Base-by-base conservation (phyloP, 164 flowering plant genomes). In the Warburgia ugandensis region DNA sequence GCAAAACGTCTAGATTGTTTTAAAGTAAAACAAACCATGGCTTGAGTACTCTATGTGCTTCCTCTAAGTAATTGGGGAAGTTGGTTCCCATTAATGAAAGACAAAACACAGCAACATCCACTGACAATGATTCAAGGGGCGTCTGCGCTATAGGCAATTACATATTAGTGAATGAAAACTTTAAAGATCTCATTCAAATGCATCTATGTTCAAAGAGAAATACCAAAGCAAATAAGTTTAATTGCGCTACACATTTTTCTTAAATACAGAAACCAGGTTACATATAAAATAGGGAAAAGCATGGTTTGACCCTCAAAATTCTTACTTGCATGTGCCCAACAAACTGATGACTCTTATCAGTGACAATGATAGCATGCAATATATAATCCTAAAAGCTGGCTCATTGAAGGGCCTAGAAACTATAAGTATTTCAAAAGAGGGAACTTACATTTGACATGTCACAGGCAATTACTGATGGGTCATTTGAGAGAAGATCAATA, bases 51-150 rank as follows among this genome's bases (percentile, higher is more conserved):
- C 98, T 74, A 33, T 74, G 68, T 22, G 98, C 95, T 72, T 92
- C 98, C 63, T 64, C 53, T 49, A 87, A 64, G 67, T 61, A 92
- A 55, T 63, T 73, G 20, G 84, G 63, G 61, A 62, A 92, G 73
- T 85, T 65, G 8, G 77, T 77, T 36, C 98, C 98, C 96, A 92
- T 88, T 35, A 92, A 55, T 21, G 96, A 88, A 61, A 92, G 94
- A 62, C 94, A 92, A 57, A 92, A 92, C 45, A 92, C 89, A 25
- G 94, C 84, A 66, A 92, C 86, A 69, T 88, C 96, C 11, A 83
- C 69, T n/a, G 88, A 78, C 25, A 75, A 75, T 48, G 87, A 66
- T 5, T 58, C 77, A 14, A 92, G 86, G 8, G 94, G 82, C 26
- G 80, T 80, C 96, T 92, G 73, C 58, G 43, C 23, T 13, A 26